phyloP scores from a whole-genome alignment of 1,139 yeast genomes.

The Candida mesenterica region DNA sequence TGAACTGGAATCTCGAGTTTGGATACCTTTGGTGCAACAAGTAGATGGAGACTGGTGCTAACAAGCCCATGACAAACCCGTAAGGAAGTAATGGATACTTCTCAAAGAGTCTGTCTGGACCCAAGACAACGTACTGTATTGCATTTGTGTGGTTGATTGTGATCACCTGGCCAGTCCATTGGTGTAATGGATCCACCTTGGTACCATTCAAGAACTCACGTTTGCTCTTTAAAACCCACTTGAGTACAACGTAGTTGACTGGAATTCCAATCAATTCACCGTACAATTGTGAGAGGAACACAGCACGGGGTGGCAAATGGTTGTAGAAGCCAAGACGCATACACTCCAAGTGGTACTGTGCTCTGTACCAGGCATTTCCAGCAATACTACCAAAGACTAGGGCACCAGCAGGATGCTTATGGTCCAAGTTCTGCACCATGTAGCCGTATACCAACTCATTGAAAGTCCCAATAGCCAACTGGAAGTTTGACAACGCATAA shows the following conservation, averaged over 20 bases:
- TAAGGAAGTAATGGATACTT: slow-evolving; percentile 42
- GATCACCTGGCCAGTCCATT: slow-evolving; percentile 52
- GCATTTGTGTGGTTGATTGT: slow-evolving; percentile 45
- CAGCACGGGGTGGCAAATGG: slow-evolving; percentile 46
- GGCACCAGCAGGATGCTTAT: slow-evolving; percentile 48
- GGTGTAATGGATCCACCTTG: slow-evolving; percentile 43
- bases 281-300: slow-evolving; percentile 47
- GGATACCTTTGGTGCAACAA: slow-evolving; percentile 26
- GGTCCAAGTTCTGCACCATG: slow-evolving; percentile 32
- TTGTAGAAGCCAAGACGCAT: slow-evolving; percentile 50
- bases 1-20: slow-evolving; percentile 23
- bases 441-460: slow-evolving; percentile 50
- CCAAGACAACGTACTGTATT: slow-evolving; percentile 49
- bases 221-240: slow-evolving; percentile 45
- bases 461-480: slow-evolving; percentile 51
- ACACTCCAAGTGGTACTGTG: slow-evolving; percentile 49
- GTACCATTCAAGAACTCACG: slow-evolving; percentile 38
- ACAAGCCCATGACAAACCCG: slow-evolving; percentile 42
- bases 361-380: slow-evolving; percentile 55
- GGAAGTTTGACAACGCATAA: slow-evolving; percentile 51
- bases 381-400: slow-evolving; percentile 50
- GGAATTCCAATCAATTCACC: slow-evolving; percentile 54
- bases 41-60: slow-evolving; percentile 36
- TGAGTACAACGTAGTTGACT: slow-evolving; percentile 43
- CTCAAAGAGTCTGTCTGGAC: slow-evolving; percentile 42